phyloP scores from a whole-genome alignment of 257 asterid genomes.

The Ocimum tenuiflorum region DNA sequence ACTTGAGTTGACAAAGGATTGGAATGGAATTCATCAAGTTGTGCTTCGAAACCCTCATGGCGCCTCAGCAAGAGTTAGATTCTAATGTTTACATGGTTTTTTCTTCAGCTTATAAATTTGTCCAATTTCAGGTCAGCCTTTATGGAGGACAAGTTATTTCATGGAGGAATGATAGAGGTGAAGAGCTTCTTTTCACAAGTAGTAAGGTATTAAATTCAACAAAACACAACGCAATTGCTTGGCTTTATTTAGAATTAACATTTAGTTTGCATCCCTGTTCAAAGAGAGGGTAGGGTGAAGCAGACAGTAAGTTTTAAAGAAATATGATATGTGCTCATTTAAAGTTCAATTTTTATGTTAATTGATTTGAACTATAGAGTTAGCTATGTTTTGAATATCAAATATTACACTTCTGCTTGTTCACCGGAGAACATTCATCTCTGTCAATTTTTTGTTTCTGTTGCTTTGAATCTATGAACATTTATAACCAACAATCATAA shows the following conservation, averaged over 20 bases:
- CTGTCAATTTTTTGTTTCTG: no score
- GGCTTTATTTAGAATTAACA: not conserved
- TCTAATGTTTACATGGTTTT: conserved; percentile 12
- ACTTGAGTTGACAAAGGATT: conserved; percentile 62
- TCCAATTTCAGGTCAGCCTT: conserved; percentile 60
- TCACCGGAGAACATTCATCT: not conserved
- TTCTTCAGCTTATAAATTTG: conserved; percentile 10
- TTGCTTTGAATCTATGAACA: no score
- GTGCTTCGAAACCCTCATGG: conserved; percentile 74
- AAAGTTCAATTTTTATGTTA: not conserved
- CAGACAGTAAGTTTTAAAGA: not conserved
- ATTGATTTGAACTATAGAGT: no score
- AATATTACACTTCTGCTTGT: no score
- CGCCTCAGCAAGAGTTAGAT: conserved; percentile 76
- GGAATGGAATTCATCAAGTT: conserved; percentile 87
- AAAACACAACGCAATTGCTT: not conserved
- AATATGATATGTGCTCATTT: not conserved
- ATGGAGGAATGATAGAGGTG: conserved; percentile 87
- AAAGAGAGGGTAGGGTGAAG: not conserved
- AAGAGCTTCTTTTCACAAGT: conserved; percentile 82
- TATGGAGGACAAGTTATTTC: conserved; percentile 89
- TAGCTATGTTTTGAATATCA: no score
- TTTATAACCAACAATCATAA: not conserved
- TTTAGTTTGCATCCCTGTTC: not conserved
- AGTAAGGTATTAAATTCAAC: conserved; percentile 50